A percentile compares a stretch with the other conserved stretches of the same genome.
Evolutionary conservation across 345 rosid species (phyloP).

Genomic region (Salix brachista): DNA sequence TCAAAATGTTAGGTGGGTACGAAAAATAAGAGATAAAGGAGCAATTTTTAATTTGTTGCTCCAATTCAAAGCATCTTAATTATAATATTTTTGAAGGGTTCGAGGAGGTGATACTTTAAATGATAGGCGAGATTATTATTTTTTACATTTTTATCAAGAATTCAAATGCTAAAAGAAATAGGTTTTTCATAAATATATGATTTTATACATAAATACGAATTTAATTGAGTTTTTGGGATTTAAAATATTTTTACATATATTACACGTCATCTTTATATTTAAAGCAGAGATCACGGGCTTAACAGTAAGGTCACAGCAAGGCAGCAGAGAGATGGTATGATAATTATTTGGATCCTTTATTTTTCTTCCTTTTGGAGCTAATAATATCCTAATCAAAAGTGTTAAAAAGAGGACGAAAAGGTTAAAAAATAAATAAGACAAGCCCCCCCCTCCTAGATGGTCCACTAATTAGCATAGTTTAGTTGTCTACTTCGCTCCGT

Average conservation of each 20-base stretch:
- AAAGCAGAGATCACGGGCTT: too few relatives aligned
- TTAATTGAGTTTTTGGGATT: too few relatives aligned
- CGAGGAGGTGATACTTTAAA: neutral
- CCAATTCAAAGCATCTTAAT: neutral
- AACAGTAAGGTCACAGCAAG: neutral
- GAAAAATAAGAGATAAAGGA: neutral
- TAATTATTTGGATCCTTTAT: neutral
- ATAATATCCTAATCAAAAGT: neutral
- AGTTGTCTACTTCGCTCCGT: too few relatives aligned
- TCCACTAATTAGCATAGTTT: neutral
- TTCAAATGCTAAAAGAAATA: neutral
- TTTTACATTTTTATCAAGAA: neutral
- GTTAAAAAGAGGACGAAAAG: neutral
- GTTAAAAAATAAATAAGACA: too few relatives aligned
- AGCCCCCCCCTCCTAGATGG: neutral
- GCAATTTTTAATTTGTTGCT: neutral
- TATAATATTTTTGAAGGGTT: neutral
- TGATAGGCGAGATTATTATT: neutral
- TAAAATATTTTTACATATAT: too few relatives aligned
- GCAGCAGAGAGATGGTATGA: conserved; percentile 1
- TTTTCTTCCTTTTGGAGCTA: conserved; percentile 5
- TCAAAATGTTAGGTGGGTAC: neutral
- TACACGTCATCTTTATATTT: too few relatives aligned
- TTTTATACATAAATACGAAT: neutral
- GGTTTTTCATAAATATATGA: neutral